These are phyloP conservation scores for Moesziomyces globuligerus DNA, from an alignment of 1,284 basidiomycete species.

Conservation along the genomic window DNA sequence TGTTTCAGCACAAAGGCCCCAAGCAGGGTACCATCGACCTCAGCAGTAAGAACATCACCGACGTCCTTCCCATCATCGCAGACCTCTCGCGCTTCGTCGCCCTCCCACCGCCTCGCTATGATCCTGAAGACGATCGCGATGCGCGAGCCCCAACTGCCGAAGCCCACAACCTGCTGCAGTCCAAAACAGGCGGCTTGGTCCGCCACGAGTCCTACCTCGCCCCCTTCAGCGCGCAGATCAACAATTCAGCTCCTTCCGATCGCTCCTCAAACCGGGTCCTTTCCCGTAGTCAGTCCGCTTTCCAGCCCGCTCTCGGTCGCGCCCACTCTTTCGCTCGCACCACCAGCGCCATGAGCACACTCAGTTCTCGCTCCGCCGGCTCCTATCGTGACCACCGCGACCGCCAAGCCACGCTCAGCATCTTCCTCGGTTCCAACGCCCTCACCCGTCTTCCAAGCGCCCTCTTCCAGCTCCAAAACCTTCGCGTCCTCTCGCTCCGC, in stretches of 20 bases:
- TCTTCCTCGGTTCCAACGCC: slow-evolving; percentile 50
- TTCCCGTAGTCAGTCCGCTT: slow-evolving; percentile 41
- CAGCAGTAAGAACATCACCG: slow-evolving; percentile 33
- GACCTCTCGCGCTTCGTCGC: slow-evolving; percentile 46
- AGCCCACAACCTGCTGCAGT: slow-evolving; percentile 26
- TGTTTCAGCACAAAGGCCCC: slow-evolving; percentile 24
- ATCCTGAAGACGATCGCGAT: slow-evolving; percentile 12
- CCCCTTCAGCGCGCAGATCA: slow-evolving; percentile 39
- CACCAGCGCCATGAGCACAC: slow-evolving; percentile 24
- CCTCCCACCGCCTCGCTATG: slow-evolving; percentile 40
- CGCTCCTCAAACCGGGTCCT: slow-evolving; percentile 9
- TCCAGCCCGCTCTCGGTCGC: slow-evolving; percentile 25
- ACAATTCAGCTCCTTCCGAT: slow-evolving; percentile 16
- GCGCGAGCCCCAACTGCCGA: neutral
- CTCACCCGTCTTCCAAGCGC: slow-evolving; percentile 60
- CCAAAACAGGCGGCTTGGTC: slow-evolving; percentile 35
- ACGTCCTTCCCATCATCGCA: slow-evolving; percentile 41
- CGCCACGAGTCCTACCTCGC: slow-evolving; percentile 46
- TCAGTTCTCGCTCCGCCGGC: slow-evolving; percentile 34
- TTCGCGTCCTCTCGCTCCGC: slow-evolving; percentile 63
- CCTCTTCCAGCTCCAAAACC: slow-evolving; percentile 61
- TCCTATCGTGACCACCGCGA: slow-evolving; percentile 42
- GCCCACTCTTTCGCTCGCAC: slow-evolving; percentile 34
- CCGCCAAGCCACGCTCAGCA: slow-evolving; percentile 44
- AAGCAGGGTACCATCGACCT: slow-evolving; percentile 40